Conservation (phyloP, 306 rosid species). For the Castanea sativa region DNA sequence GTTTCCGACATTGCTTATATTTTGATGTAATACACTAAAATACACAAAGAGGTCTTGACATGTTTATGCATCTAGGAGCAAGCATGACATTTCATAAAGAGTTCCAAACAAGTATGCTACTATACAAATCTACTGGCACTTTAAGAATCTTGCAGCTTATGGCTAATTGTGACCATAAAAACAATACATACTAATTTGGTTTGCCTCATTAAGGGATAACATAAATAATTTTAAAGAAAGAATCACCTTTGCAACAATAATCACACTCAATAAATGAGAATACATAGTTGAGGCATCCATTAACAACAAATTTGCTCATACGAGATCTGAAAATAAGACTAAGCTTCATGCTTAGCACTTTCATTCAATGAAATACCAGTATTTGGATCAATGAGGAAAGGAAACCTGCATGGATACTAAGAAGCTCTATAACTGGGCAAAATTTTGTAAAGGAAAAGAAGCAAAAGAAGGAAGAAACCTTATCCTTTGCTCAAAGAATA, state of each 20-base stretch:
- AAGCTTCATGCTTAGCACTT: slow-evolving; percentile 58
- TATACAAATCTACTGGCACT: background rate
- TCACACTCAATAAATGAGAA: background rate
- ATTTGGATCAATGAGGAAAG: slow-evolving; percentile 74
- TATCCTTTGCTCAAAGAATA: background rate
- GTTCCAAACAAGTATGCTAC: background rate
- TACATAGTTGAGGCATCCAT: background rate
- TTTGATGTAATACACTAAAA: background rate
- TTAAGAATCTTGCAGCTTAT: background rate
- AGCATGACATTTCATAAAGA: background rate
- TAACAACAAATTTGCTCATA: background rate
- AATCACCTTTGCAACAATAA: background rate
- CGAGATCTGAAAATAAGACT: background rate
- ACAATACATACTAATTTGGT: background rate
- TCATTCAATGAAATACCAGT: slow-evolving; percentile 67
- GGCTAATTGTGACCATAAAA: background rate
- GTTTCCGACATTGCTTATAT: background rate
- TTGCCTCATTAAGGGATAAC: background rate
- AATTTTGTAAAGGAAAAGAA: slow-evolving; percentile 3
- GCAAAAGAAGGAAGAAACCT: background rate
- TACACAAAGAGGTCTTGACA: background rate
- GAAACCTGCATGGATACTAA: slow-evolving; percentile 60
- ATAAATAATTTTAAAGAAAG: background rate
- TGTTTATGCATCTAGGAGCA: background rate
- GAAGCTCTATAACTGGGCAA: background rate